These are phyloP conservation scores for Elongisporangium prolatum DNA, from an alignment of 352 stramenopile genomes.

Conservation along the genomic window DNA sequence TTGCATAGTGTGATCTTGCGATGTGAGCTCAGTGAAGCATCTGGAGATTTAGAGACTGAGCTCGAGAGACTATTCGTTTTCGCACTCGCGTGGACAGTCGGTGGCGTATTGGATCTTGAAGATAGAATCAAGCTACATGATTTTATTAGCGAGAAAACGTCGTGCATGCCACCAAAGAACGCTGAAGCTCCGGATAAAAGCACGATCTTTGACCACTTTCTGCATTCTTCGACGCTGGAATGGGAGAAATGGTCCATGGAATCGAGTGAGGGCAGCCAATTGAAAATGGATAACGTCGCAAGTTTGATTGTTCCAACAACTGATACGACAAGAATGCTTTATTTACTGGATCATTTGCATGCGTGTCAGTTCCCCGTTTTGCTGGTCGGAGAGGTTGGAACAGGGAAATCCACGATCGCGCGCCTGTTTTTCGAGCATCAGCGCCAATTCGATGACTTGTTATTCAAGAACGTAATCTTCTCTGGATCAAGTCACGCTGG, in stretches of 20 bases:
- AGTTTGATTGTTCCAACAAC: slow-evolving; percentile 85
- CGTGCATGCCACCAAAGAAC: neutral
- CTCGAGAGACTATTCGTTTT: slow-evolving; percentile 86
- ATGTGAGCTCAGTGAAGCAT: slow-evolving; percentile 56
- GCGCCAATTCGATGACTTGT: slow-evolving; percentile 26
- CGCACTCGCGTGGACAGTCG: slow-evolving; percentile 76
- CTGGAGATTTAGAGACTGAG: slow-evolving; percentile 51
- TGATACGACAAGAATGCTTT: slow-evolving; percentile 69
- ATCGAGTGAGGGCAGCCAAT: slow-evolving; percentile 13
- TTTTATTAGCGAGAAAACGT: slow-evolving; percentile 44
- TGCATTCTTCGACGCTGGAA: slow-evolving; percentile 86
- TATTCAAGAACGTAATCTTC: slow-evolving; percentile 87
- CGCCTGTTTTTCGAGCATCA: slow-evolving; percentile 69
- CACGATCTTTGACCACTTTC: slow-evolving; percentile 91
- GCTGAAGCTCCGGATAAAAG: neutral
- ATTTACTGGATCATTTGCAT: slow-evolving; percentile 67
- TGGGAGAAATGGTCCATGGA: slow-evolving; percentile 86
- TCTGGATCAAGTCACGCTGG: slow-evolving; percentile 73
- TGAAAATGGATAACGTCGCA: slow-evolving; percentile 56
- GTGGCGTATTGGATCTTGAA: slow-evolving; percentile 79
- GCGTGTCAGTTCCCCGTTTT: slow-evolving; percentile 57
- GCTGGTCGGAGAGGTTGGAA: slow-evolving; percentile 81
- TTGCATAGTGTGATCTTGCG: slow-evolving; percentile 48
- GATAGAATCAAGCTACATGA: slow-evolving; percentile 69
- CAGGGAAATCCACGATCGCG: slow-evolving; percentile 82